These are phyloP conservation scores for Miscanthus lutarioriparius DNA, from an alignment of 176 grass and related monocot species.

Conservation along the genomic window DNA sequence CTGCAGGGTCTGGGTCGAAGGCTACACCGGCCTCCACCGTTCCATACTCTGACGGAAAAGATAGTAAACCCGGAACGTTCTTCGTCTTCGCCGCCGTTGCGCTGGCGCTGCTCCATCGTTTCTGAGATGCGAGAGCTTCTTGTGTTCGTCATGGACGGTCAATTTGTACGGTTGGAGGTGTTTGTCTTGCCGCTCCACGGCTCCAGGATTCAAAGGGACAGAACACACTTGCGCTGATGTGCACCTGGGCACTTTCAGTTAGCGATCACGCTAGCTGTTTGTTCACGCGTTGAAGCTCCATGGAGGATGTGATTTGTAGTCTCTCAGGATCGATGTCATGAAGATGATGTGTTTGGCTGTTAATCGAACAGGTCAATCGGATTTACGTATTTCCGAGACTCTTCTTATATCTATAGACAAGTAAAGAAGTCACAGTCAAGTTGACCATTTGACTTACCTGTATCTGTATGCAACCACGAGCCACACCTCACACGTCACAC, in stretches of 20 bases:
- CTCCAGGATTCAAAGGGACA: too few relatives aligned
- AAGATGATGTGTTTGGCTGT: too few relatives aligned
- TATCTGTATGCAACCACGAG: neutral
- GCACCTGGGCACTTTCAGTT: too few relatives aligned
- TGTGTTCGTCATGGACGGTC: neutral
- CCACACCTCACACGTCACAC: neutral
- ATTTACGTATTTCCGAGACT: too few relatives aligned
- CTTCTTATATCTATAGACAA: too few relatives aligned
- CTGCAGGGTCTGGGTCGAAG: conserved; percentile 39
- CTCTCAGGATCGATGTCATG: neutral
- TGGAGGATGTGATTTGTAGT: neutral
- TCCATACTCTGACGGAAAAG: neutral
- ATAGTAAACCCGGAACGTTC: neutral
- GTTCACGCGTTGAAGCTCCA: neutral
- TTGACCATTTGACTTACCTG: neutral
- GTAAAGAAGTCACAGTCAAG: neutral
- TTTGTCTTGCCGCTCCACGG: too few relatives aligned
- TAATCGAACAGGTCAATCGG: too few relatives aligned
- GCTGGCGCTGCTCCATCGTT: neutral
- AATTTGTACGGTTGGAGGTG: too few relatives aligned
- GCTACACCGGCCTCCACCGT: neutral
- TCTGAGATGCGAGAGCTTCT: neutral
- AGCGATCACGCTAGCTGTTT: neutral
- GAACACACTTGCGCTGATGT: too few relatives aligned
- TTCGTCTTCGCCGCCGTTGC: neutral